phyloP scores from a whole-genome alignment of 2,329 filamentous ascomycete species.

The Bisporella sp. region DNA sequence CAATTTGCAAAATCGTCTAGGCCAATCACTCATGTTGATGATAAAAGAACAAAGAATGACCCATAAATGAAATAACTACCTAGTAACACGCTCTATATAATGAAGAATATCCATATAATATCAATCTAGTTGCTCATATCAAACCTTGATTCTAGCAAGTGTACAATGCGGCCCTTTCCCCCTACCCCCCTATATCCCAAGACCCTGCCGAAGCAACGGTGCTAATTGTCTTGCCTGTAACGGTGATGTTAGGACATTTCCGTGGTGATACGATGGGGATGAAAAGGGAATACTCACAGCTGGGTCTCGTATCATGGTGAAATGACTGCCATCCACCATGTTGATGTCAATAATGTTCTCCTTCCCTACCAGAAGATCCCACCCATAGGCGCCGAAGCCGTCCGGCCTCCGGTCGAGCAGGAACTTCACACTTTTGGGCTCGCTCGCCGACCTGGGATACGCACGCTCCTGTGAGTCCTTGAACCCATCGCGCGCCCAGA shows the following conservation, averaged over 20 bases:
- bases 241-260: constrained; percentile 2
- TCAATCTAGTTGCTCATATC: too few relatives aligned
- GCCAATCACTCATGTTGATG: too few relatives aligned
- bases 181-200: too few relatives aligned
- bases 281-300: constrained; percentile 14
- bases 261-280: neutral
- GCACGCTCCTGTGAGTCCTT: constrained; percentile 55
- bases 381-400: constrained; percentile 63
- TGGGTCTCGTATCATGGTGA: constrained; percentile 19
- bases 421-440: constrained; percentile 46
- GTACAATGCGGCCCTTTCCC: too few relatives aligned
- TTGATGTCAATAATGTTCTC: constrained; percentile 10
- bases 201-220: constrained; percentile 4
- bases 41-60: too few relatives aligned
- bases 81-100: too few relatives aligned
- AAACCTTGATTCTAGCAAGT: too few relatives aligned
- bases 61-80: too few relatives aligned
- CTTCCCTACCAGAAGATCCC: constrained; percentile 33
- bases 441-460: constrained; percentile 22
- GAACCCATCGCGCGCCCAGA: constrained; percentile 69
- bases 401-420: constrained; percentile 59
- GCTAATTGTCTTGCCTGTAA: constrained; percentile 1
- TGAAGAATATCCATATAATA: too few relatives aligned
- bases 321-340: constrained; percentile 15
- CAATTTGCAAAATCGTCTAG: too few relatives aligned